phyloP scores from a whole-genome alignment of 1,139 yeast species.

The Saccharomyces hybrid region DNA sequence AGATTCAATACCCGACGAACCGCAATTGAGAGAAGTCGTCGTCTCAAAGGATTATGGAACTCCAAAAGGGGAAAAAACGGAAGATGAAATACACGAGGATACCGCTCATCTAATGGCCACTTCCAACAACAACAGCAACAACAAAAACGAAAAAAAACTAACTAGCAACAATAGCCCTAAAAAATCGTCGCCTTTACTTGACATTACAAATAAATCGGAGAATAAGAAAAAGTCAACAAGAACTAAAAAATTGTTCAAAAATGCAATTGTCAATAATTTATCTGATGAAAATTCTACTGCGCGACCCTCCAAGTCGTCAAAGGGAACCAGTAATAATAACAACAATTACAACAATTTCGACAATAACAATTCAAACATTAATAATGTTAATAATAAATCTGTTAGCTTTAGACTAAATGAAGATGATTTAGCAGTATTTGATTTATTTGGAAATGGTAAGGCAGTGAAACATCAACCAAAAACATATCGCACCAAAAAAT shows the following conservation, averaged over 20 bases:
- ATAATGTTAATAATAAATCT: slow-evolving; percentile 6
- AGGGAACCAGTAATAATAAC: neutral
- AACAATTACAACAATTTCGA: neutral
- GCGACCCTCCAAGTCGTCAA: slow-evolving; percentile 3
- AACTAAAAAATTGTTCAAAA: slow-evolving; percentile 24
- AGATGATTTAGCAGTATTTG: slow-evolving; percentile 29
- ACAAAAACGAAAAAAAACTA: neutral
- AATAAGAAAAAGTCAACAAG: slow-evolving; percentile 7
- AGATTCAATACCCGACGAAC: neutral
- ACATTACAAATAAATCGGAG: slow-evolving; percentile 19
- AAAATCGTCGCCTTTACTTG: slow-evolving; percentile 13
- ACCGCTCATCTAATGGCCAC: neutral
- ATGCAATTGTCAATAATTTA: slow-evolving; percentile 26
- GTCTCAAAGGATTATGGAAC: neutral
- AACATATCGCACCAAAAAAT: slow-evolving; percentile 19
- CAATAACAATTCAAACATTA: neutral
- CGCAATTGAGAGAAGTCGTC: neutral
- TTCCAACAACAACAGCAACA: neutral
- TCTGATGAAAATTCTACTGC: slow-evolving; percentile 18
- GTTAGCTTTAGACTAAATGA: slow-evolving; percentile 22
- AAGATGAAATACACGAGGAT: neutral
- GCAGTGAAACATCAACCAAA: slow-evolving; percentile 15
- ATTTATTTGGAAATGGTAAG: slow-evolving; percentile 21
- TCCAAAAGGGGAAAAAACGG: neutral
- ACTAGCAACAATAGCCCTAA: neutral